Base-by-base conservation (phyloP, 2,329 filamentous ascomycete species). In the Pseudogymnoascus sp. region DNA sequence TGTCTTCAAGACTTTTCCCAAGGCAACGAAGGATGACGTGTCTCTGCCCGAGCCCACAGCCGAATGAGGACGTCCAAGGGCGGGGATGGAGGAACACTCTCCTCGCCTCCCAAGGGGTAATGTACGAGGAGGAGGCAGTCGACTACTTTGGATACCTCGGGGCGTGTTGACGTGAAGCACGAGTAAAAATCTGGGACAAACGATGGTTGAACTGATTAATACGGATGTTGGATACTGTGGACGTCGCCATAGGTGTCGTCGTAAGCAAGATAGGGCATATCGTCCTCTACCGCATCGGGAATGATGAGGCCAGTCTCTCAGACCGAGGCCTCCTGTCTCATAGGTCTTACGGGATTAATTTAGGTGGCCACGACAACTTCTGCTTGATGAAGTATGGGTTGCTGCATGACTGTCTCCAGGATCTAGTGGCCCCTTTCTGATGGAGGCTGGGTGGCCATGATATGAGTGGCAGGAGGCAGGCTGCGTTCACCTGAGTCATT, bases 151-250 rank as follows among this genome's bases (percentile, higher is more conserved):
- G 40, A 44, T 10, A 44, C 10, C 19, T 44, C 40, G 19, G 38
- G 17, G 19, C 17, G 17, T 71, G 71, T 21, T 42, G 88, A 81
- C 65, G 80, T 76, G 91, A 73, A 7, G 86, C 83, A 2, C 88
- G 87, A 0, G 83, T 82, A 26, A 93, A 80, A 13, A 93, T 78
- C 65, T 86, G 83, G 1, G 88, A 85, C 3, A 93, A 78, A 62
- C 83, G 82, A 62, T 80, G 77, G 68, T 82, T 86, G 67, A 84
- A 87, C 72, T 91, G 87, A 71, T 88, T 86, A 75, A 95, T 90
- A 66, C 86, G 87, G 77, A 95, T 91, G 71, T 91, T 86, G 69
- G 95, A 26, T 5, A 64, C 74, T 70, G 19, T 67, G 63, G 26
- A 77, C 72, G 59, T 76, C 74, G 62, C 77, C 76, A 33, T 75